Base-by-base conservation (phyloP, 495 filamentous ascomycete genomes). In the Aspergillus affinis region DNA sequence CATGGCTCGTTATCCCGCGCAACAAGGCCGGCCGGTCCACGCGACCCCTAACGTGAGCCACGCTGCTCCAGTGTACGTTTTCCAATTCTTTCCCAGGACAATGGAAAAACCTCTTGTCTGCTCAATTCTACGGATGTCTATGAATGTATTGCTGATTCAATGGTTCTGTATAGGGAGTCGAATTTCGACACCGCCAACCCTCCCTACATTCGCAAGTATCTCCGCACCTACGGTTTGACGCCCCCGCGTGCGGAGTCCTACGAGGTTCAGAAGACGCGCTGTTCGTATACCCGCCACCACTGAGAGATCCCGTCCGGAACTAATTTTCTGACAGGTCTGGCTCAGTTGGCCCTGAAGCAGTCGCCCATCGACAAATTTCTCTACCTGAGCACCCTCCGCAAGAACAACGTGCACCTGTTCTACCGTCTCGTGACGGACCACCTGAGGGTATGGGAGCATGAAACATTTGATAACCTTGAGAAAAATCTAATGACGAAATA, bases 321-420 rank as follows among this genome's bases (percentile, higher is more conserved):
- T 67, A 63, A 61, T 58, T 45, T 8, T 20, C 2, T 17, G 19
- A 36, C 65, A 87, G 84, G 84, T 68, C 78, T 91, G 60, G 81
- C 84, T 55, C 86, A 90, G 74, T 87, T 98, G 74, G 84, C 86
- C 57, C 78, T 86, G 47, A 91, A 92, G 67, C 80, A 84, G 58
- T 92, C 90, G 50, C 75, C 81, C 45, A 91, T 98, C 71, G 94
- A 98, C 76, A 96, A 93, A 75, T 98, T 94, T 74, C 85, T 93
- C 50, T 98, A 98, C 75, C 82, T 98, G 69, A 92, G 90, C 65
- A 83, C 87, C 27, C 82, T 98, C 70, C 90, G 93, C 76, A 88
- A 86, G 68, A 88, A 90, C 64, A 97, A 97, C 75, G 84, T 89
- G 36, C 91, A 97, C 73, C 83, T 98, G 51, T 98, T 97, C 81